Base-by-base conservation (phyloP, 2,329 filamentous ascomycete genomes). In the Teratosphaeria pseudoeucalypti region DNA sequence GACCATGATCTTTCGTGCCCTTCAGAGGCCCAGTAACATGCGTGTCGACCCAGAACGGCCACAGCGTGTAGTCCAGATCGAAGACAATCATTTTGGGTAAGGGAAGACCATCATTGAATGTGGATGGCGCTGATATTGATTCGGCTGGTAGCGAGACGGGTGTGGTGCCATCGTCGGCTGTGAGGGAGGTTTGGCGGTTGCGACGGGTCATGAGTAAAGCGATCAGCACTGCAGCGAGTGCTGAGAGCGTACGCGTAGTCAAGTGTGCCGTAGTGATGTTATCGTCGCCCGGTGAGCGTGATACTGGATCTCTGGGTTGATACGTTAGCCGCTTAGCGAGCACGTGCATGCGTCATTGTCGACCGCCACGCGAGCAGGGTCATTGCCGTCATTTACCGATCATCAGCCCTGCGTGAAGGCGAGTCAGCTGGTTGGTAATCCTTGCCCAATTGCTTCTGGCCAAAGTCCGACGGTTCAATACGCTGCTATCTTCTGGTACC, bases 1-100 rank as follows among this genome's bases (percentile, higher is more conserved):
- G 64, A 5, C 77, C 78, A 43, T 72, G 71, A 57, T 62, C 60
- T 39, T 56, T 57, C 57, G 74, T 68, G 3, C 74, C 67, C 64
- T 85, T 85, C 56, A 96, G 76, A 0, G 91, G 92, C 6, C 85
- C 82, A 27, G 85, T 84, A 67, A 94, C 88, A 75, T 96, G 92
- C 3, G 91, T 96, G 78, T 97, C 94, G 54, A 95, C 87, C 92
- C 92, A 97, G 76, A 96, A 96, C 4, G 92, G 91, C 94, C 92
- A 97, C n/a, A 97, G 81, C 0, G 94, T 97, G 80, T 96, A 97
- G 80, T 97, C 92, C 63, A 97, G 84, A 73, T 97, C 94, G 77
- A 97, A 96, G 64, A 94, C 89, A 67, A 97, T 82, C 66, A 96
- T 81, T 62, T 86, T 85, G 0, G 92, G 92, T 1, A 96, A 82